These are phyloP conservation scores for Panellus pusillus DNA, from an alignment of 768 basidiomycete genomes.

Conservation along the genomic window DNA sequence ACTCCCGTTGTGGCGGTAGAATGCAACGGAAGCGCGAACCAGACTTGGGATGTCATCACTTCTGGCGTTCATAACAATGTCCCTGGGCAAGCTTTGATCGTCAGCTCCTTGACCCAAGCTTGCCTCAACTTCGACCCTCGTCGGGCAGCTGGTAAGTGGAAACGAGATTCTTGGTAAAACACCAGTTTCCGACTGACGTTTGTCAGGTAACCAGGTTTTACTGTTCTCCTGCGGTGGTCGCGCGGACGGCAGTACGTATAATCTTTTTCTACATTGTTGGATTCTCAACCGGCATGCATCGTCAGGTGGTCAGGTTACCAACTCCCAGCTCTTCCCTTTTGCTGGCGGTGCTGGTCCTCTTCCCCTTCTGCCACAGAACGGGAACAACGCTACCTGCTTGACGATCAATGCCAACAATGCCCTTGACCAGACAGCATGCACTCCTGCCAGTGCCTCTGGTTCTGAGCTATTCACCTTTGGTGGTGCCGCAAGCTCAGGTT, in stretches of 20 bases:
- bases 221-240: constrained; percentile 28
- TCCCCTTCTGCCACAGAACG: constrained; percentile 20
- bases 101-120: constrained; percentile 26
- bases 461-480: constrained; percentile 25
- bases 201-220: constrained; percentile 24
- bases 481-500: neutral
- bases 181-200: no score
- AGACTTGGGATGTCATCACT: constrained; percentile 27
- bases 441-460: constrained; percentile 15
- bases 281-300: neutral
- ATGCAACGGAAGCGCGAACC: constrained; percentile 23
- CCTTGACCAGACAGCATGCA: constrained; percentile 23
- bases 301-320: constrained; percentile 14
- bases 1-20: constrained; percentile 20
- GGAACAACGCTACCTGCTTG: constrained; percentile 19
- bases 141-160: neutral
- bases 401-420: constrained; percentile 14
- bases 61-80: constrained; percentile 24
- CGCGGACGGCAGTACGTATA: constrained; percentile 25
- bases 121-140: constrained; percentile 26
- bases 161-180: no score
- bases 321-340: constrained; percentile 27
- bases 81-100: constrained; percentile 22
- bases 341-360: constrained; percentile 18
- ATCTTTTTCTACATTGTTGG: neutral